Evolutionary conservation across 2,329 filamentous ascomycete species (phyloP), one percentile per base, ranked within the genome.

Genomic region (Sordariomycetes sp.): DNA sequence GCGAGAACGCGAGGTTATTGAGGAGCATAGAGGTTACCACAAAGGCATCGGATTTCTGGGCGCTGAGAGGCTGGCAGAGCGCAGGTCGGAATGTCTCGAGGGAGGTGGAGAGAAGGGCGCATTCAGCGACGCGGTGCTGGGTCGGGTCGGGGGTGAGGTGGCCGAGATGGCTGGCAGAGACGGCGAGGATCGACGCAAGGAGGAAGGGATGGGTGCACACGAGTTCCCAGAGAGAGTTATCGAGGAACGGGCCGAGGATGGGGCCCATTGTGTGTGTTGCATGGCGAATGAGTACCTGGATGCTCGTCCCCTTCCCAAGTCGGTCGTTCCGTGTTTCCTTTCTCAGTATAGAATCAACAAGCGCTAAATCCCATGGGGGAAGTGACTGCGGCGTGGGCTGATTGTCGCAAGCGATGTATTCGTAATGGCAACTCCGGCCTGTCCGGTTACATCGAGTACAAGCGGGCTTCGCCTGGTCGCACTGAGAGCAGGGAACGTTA

Each of bases 11-110:
- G 6, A 67, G 61, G 37, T 65, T 59, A 46, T 65, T 65, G 24
- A 67, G 58, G 25, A 66, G 59, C 57, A 66, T 61, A 14, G 62
- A 60, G 2, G 65, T 64, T 16, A 66, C 51, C n/a, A 66, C 59
- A 4, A 66, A 52, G 16, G 65, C 63, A 52, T 67, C 65, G 8
- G 64, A 60, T 2, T 60, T 54, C 32, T 63, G 60, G 16, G 63
- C 58, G 12, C 60, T 61, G 4, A 67, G 54, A 1, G 62, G 60
- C 20, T 59, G 50, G 1, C n/a, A 46, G 20, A 67, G 60, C 1
- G 65, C 65, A 0, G 54, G 46, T n/a, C 64, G 61, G 25, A 66
- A 65, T 4, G 37, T 43, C 37, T 43, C 37, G 37, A 43, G 37
- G 4, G 37, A 3, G 3, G 37, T 43, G 4, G 37, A 43, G 37